A percentile compares a stretch with the other conserved stretches of the same genome.
phyloP scores from a whole-genome alignment of 345 rosid species.

The Gossypium bickii region DNA sequence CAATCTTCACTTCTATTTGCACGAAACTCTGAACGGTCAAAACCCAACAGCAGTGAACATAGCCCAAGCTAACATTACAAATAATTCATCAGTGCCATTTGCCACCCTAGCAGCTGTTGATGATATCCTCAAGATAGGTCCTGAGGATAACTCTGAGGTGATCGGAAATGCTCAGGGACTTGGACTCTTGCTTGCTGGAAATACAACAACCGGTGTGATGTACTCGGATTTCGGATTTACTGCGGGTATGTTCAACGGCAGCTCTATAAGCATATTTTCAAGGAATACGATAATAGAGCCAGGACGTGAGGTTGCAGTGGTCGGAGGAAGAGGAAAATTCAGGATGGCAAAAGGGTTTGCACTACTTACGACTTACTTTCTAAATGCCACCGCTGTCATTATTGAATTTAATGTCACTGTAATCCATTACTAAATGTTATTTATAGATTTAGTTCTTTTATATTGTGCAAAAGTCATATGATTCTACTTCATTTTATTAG shows the following conservation, averaged over 20 bases:
- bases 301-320: slow-evolving; percentile 27
- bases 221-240: slow-evolving; percentile 28
- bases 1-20: slow-evolving; percentile 6
- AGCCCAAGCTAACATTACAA: background rate
- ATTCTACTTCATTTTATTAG: too few relatives aligned
- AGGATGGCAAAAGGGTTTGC: slow-evolving; percentile 14
- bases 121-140: slow-evolving; percentile 7
- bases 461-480: too few relatives aligned
- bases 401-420: slow-evolving; percentile 19
- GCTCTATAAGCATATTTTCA: slow-evolving; percentile 29
- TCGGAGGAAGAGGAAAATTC: slow-evolving; percentile 27
- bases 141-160: too few relatives aligned
- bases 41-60: background rate
- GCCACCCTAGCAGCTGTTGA: slow-evolving; percentile 14
- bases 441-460: too few relatives aligned
- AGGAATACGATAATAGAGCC: slow-evolving; percentile 20
- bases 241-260: background rate
- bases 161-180: background rate
- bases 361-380: background rate
- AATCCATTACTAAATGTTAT: slow-evolving; percentile 10
- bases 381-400: slow-evolving; percentile 5
- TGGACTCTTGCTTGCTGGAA: slow-evolving; percentile 12
- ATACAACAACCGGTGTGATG: background rate
- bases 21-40: background rate
- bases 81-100: background rate